Evolutionary conservation across 1,284 basidiomycete species (phyloP), one percentile per base, ranked within the genome.

Genomic region (Rhodofomes roseus): DNA sequence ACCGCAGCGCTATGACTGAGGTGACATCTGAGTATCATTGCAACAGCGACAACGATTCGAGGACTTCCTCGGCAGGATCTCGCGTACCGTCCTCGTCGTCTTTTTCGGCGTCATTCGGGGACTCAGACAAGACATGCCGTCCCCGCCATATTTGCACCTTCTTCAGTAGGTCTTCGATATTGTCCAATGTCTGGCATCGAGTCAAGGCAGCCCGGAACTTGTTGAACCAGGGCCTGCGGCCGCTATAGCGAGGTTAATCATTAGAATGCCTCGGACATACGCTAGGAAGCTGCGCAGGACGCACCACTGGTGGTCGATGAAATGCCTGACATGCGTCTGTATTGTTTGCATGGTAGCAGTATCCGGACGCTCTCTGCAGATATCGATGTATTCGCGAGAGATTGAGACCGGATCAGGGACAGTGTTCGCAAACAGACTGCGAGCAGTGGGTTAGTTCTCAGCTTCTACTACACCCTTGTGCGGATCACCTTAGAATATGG

Each of bases 291-390:
- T 25, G 62, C 56, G 59, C 1, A 20, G 50, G 40, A 71, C 80
- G 58, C 60, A 87, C 87, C 83, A 87, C 69, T 87, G 84, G 66
- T 82, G 81, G 63, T 82, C 82, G 52, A 89, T 67, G 57, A 89
- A 81, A 68, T 86, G 83, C 51, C 81, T 75, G 54, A 90, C 73
- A 66, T 89, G 87, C 7, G 80, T 79, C 69, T 81, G 81, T 1
- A 85, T 71, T 11, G 77, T 77, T 57, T 77, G 61, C 22, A 87
- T 62, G 9, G 79, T 71, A 23, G 79, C 79, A 18, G 80, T 81
- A 23, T 65, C 80, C 22, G 78, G 78, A 65, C 82, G 80, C 36
- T 70, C 65, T 56, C 73, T 74, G 68, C 86, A 89, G 16, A 85
- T 65, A 12, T 76, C 75, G 36, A 89, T 75, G 68, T 90, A 90